Evolutionary conservation across 2,329 filamentous ascomycete genomes (phyloP), one percentile per base, ranked within the genome.

Genomic region (Trichoderma oligosporum): DNA sequence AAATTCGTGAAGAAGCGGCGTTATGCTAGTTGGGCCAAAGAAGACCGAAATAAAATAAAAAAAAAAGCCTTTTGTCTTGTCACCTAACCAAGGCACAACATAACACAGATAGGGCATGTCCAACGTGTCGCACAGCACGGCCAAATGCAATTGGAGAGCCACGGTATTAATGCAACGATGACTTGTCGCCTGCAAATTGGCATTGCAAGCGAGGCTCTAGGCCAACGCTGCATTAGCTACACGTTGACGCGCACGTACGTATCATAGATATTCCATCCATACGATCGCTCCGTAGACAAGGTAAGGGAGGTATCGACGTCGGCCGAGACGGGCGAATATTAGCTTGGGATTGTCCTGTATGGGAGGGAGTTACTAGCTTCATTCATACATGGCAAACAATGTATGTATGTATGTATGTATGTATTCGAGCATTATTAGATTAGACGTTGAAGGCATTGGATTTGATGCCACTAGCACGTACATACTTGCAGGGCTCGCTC

Each of bases 101-200:
- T 36, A 39, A 52, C 55, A 52, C 47, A 33, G 31, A 14, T 29
- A 52, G 41, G 48, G 52, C 41, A 52, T 44, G 31, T 51, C 45
- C 45, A 57, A 49, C 46, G 36, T 44, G 55, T 57, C 31, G 55
- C 25, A 57, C 47, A 46, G 52, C 52, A 46, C 55, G 46, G 38
- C 45, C 46, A 48, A 49, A 39, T 42, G 33, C 39, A 57, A 48
- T 24, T 44, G 44, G 31, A 31, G 36, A 39, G 42, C 38, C 16
- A 44, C 46, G 52, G 38, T 35, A 46, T 31, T 31, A 39, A 49
- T 52, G 55, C 55, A 52, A 44, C 46, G 39, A 51, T 57, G 55
- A 57, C 55, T 57, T 57, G 55, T 57, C 55, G 55, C 29, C 38
- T 51, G 46, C 52, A 55, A 38, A 46, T 11, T 24, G 18, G 20